Evolutionary conservation across 371 early-diverging fungal species (phyloP), one percentile per base, ranked within the genome.

Genomic region (Fennellomyces sp.): DNA sequence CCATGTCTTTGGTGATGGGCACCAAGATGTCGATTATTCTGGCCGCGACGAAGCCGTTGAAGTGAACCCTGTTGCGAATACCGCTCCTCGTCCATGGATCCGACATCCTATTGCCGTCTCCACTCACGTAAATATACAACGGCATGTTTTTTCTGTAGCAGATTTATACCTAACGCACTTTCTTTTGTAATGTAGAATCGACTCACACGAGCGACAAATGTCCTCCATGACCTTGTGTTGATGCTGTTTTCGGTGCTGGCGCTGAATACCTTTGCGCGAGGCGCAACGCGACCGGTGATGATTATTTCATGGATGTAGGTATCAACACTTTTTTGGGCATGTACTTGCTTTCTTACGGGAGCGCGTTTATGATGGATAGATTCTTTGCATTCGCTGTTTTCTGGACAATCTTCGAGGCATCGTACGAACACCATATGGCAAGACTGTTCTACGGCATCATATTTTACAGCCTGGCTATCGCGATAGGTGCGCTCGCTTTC

Each of bases 371-470:
- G 31, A 4, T 27, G 6, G 8, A 50, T 56, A 70, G 72, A 10
- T 78, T 63, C 60, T 58, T 75, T 45, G 75, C 71, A 10, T 65
- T 78, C 61, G 75, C 78, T 15, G 28, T 70, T 17, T 41, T 78
- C 25, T 59, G 60, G 27, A 64, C 69, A 42, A 15, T 66, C 17
- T 51, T 73, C 23, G 78, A 78, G 33, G 64, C 66, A 12, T 49
- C 61, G 12, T 60, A 60, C 55, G 65, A 68, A 17, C 69, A 72
- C 33, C 65, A 68, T 4, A 67, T 66, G 47, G 52, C 71, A 41
- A 73, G 75, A 3, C 64, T 78, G 5, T 12, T 68, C 13, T 78
- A 68, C 52, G 52, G 65, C 2, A 21, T 68, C 12, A 57, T 69
- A 10, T 75, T 75, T 61, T 78, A 69, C 39, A 68, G 62, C 13